Base-by-base conservation (phyloP, 2,329 filamentous ascomycete species). In the Dryadomyces quercus-mongolicae region DNA sequence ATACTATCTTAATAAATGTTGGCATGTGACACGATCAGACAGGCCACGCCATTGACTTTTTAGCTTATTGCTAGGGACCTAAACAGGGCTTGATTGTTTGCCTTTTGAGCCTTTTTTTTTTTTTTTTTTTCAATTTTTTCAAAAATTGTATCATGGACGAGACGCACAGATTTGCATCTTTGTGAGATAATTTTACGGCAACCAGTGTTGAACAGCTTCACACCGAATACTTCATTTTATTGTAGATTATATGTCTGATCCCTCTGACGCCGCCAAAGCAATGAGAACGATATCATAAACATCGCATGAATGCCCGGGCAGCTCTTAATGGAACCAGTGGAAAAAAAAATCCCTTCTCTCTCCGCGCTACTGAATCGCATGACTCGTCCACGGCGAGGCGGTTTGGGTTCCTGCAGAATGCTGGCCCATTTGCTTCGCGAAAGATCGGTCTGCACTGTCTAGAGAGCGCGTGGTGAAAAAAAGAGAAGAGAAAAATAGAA, bases 261-360 rank as follows among this genome's bases (percentile, higher is more conserved):
- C 84, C 81, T 90, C 86, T 90, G 86, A 91, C 86, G 82, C 86
- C 81, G 84, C 82, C 84, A 79, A 78, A 79, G 80, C 81, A 86
- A 88, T 73, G 15, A 57, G 52, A 59, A 57, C 54, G 48, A n/a
- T n/a, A n/a, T 65, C 64, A 56, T 60, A 61, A 68, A 70, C 10
- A 54, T 31, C 20, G n/a, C 56, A 60, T 71, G n/a, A 68, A 69
- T 72, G 70, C 75, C 68, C 71, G 73, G 72, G 72, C 78, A 74
- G 75, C 72, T 76, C 77, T 80, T 75, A 77, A 40, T 78, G 70
- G 71, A 73, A 67, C 74, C 76, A 64, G 62, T 61, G 60, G 63
- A 64, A 61, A 64, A 64, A 64, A 61, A 64, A 64, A 63, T 62
- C 63, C 60, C 62, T 61, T 73, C 70, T 65, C 70, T 82, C 70